Evolutionary conservation across 768 basidiomycete genomes (phyloP), one percentile per base, ranked within the genome.

Genomic region (Hypholoma fasciculare): DNA sequence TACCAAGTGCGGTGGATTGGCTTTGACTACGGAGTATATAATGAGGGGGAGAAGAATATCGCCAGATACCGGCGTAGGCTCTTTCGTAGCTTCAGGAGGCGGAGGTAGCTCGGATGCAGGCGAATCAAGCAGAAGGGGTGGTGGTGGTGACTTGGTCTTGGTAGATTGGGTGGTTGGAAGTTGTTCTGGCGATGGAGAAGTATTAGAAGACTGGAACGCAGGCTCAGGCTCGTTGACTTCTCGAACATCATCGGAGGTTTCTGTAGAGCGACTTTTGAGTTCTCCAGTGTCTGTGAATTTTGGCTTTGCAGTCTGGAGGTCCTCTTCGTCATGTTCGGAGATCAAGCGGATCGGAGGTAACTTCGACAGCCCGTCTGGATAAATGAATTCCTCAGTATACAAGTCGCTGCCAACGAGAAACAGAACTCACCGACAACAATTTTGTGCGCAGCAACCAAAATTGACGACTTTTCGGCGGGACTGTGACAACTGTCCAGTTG

Each of bases 41-140:
- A 98, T 87, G 59, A 98, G 74, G 0, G 96, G 96, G 14, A 99
- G 82, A 39, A 99, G 87, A 42, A 97, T 82, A 66, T 98, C 96
- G 1, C 94, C 92, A 0, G 89, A 91, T 4, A 90, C 85, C 4
- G 83, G 84, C 1, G 83, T 86, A 0, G 78, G 68, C 11, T 70
- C 67, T 40, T 67, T 57, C 13, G 63, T 67, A 9, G 48, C n/a
- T 7, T 56, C 59, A 36, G 67, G 38, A 47, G 66, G 50, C n/a
- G 64, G 50, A 49, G 48, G 20, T 30, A 27, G 13, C 16, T 49
- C 27, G 20, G 61, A 40, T 17, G 49, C 23, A 19, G 53, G 49
- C 16, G 59, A 14, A 38, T 63, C 62, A 12, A 64, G 65, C 23
- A 49, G 59, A 19, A 64, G 54, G 2, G 64, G 61, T 0, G 65